Evolutionary conservation across 108 stramenopile species (phyloP), one percentile per base, ranked within the genome.

Genomic region (Cyclotella choctawhatcheeana): DNA sequence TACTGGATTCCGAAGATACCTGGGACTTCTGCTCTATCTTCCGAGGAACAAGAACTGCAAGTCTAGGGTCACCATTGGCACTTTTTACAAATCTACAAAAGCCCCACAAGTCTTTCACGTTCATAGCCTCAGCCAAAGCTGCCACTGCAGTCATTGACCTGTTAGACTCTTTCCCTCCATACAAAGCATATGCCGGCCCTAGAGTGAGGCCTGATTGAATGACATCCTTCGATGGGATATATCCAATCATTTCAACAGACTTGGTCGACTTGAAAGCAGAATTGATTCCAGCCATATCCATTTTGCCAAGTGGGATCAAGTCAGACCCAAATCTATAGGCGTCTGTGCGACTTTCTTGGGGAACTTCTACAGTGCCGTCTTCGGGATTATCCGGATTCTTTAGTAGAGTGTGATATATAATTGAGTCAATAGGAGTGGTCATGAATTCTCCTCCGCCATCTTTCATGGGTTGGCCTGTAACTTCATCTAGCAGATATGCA

Each of bases 271-370:
- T 64, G 16, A 82, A 88, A 25, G 65, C 44, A 24, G 67, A 60
- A 33, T 71, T 87, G 50, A 93, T 58, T 4, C 90, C 92, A 20
- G 78, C 76, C 76, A 86, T 71, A 77, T 93, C 95, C 80, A 82
- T 82, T 20, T 78, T 81, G 35, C 82, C 79, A 48, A 93, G 76
- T 1, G 92, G 89, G 33, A 93, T 84, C 30, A 89, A 60, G 79
- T 92, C 92, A 12, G 69, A 66, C 32, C 92, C 92, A 67, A 90
- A 96, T 14, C 76, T 69, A 50, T 81, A 85, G 25, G 88, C 94
- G 20, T 85, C 65, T 0, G 81, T 79, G 37, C 79, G 40, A 30
- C 76, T 64, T 22, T 78, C 71, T 21, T 52, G 50, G n/a, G 69
- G 67, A 8, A 82, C 77, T 50, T 82, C 84, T 8, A 77, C 65